A percentile compares a stretch with the other conserved stretches of the same genome.
Conservation (phyloP, 257 asterid genomes). For the Sherardia arvensis region DNA sequence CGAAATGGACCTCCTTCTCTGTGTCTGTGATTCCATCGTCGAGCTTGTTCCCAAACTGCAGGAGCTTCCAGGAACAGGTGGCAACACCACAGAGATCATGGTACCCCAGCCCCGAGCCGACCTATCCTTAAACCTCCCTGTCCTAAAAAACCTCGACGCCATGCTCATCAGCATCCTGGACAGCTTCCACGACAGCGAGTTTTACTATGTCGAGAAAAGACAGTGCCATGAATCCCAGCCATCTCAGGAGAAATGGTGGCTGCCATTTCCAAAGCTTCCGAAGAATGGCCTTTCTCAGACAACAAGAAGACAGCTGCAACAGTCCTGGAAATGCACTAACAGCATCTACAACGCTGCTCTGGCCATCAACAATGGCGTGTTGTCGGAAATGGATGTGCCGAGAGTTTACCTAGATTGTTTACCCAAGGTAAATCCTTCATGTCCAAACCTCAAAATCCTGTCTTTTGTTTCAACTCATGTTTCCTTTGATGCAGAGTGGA, state of each 20-base stretch:
- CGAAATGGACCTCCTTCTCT: constrained; percentile 94
- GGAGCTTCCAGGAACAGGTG: constrained; percentile 42
- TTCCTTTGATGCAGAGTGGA: constrained; percentile 46
- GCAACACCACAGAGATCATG: constrained; percentile 80
- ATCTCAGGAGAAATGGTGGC: constrained; percentile 66
- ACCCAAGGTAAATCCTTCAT: constrained; percentile 51
- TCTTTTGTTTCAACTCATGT: too few species aligned
- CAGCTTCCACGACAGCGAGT: constrained; percentile 62
- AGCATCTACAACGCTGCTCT: constrained; percentile 80
- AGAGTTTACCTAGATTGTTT: constrained; percentile 56
- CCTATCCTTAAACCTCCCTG: constrained; percentile 68
- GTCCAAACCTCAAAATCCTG: too few species aligned
- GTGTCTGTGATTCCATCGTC: constrained; percentile 76
- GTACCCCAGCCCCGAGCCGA: constrained; percentile 72
- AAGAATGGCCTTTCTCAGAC: constrained; percentile 52
- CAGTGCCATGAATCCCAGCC: background rate
- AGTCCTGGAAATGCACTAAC: constrained; percentile 72
- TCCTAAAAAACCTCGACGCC: constrained; percentile 73
- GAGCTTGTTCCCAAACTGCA: constrained; percentile 87
- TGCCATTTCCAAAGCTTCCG: constrained; percentile 89
- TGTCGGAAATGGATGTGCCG: constrained; percentile 80
- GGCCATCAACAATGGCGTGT: constrained; percentile 60
- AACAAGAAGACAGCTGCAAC: constrained; percentile 51
- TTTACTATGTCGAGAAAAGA: constrained; percentile 54
- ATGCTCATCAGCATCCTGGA: constrained; percentile 68